A percentile compares a stretch with the other conserved stretches of the same genome.
These are phyloP conservation scores for Solanum rostratum DNA, from an alignment of 257 asterid genomes.

Conservation along the genomic window DNA sequence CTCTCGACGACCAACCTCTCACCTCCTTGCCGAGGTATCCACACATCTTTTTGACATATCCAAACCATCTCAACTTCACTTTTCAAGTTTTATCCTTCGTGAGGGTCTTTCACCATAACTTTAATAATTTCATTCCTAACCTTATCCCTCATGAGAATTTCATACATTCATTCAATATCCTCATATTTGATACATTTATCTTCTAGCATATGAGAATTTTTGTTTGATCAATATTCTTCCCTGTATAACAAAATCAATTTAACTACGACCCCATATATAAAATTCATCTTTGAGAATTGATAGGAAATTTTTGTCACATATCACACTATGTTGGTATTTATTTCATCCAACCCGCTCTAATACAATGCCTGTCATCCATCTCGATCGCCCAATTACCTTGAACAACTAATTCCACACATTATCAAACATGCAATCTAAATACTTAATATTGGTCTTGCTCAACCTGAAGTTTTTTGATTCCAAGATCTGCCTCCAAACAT, in stretches of 20 bases:
- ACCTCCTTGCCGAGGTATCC: too few species aligned
- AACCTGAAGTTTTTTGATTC: background rate
- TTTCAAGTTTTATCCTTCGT: too few species aligned
- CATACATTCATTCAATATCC: background rate
- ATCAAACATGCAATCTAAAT: rapidly evolving
- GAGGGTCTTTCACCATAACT: background rate
- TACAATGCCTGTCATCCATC: background rate
- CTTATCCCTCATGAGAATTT: background rate
- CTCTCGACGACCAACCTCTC: too few species aligned
- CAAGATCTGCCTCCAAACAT: background rate
- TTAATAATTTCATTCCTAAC: background rate
- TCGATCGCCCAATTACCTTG: background rate
- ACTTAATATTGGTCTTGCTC: background rate
- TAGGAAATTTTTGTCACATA: background rate
- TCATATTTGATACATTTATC: background rate
- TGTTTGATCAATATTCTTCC: background rate
- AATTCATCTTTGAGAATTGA: background rate
- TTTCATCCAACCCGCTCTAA: background rate
- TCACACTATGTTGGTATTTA: background rate
- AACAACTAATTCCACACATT: background rate
- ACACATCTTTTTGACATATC: too few species aligned
- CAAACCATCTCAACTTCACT: too few species aligned
- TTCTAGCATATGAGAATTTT: background rate
- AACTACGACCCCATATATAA: background rate
- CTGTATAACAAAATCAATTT: background rate